Percentiles rank a stretch among this genome's conserved stretches.
Evolutionary conservation across 108 stramenopile species (phyloP).

Genomic region (Nitzschia sp.): DNA sequence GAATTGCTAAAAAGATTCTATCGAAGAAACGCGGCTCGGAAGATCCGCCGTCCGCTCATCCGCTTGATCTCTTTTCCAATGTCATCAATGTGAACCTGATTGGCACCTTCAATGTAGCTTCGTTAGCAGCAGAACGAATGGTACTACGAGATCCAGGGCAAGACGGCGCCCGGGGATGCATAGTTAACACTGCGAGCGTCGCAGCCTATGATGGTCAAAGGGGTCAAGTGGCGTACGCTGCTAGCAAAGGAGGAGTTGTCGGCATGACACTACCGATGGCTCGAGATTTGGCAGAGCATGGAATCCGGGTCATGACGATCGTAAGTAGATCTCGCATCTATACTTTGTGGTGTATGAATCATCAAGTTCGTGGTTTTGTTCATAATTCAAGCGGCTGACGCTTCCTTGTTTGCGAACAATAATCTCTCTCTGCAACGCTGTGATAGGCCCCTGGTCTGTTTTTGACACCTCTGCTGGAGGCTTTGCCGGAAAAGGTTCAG

Average conservation of each 20-base stretch:
- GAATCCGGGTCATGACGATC: constrained; percentile 90
- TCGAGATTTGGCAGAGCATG: constrained; percentile 79
- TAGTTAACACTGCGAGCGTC: constrained; percentile 94
- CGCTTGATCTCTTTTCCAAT: constrained; percentile 55
- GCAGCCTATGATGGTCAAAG: constrained; percentile 96
- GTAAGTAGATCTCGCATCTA: too few species aligned
- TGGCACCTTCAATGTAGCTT: constrained; percentile 95
- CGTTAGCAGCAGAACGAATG: constrained; percentile 90
- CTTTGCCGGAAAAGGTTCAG: constrained; percentile 81
- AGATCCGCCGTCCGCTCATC: constrained; percentile 45
- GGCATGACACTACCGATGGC: constrained; percentile 91
- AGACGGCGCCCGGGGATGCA: constrained; percentile 44
- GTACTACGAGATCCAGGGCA: constrained; percentile 32
- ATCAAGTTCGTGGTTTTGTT: not conserved
- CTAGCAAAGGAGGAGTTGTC: constrained; percentile 91
- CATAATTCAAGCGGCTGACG: not conserved
- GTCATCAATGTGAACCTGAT: constrained; percentile 84
- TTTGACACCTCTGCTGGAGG: constrained; percentile 88
- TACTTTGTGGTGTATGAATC: not conserved
- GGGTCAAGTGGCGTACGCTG: constrained; percentile 92
- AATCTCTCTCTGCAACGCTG: constrained; percentile 2
- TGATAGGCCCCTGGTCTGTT: constrained; percentile 90
- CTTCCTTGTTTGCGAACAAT: too few species aligned
- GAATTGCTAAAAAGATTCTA: constrained; percentile 69
- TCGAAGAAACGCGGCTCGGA: constrained; percentile 55